These are phyloP conservation scores for Populus pruinosa DNA, from an alignment of 345 rosid species.

Conservation along the genomic window DNA sequence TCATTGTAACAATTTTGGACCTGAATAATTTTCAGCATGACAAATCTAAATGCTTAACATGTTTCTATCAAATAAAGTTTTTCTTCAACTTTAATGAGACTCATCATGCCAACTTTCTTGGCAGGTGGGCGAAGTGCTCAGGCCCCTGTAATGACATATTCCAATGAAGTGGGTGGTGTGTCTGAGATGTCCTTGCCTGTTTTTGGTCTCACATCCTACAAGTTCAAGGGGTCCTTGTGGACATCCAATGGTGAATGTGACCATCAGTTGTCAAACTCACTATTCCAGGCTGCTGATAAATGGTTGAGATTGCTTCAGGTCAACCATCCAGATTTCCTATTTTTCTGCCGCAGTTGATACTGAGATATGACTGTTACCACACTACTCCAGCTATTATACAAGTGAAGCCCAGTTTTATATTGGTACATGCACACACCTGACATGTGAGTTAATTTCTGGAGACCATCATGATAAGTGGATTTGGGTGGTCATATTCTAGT, in stretches of 20 bases:
- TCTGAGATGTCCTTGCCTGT: constrained; percentile 26
- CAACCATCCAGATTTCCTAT: constrained; percentile 29
- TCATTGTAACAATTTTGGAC: not conserved
- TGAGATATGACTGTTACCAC: not conserved
- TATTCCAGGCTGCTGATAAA: constrained; percentile 21
- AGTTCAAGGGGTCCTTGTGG: constrained; percentile 31
- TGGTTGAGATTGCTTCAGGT: constrained; percentile 22
- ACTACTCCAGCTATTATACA: not conserved
- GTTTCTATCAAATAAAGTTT: not conserved
- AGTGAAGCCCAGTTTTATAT: not conserved
- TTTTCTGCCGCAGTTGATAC: constrained; percentile 20
- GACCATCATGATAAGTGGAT: not conserved
- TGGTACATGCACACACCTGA: not conserved
- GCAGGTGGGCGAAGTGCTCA: constrained; percentile 13
- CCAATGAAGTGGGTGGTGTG: constrained; percentile 18
- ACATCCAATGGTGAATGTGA: constrained; percentile 15
- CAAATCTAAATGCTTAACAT: not conserved
- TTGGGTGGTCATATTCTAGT: constrained; percentile 2
- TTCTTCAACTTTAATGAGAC: not conserved
- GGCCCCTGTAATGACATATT: constrained; percentile 12
- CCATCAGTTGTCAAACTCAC: constrained; percentile 12
- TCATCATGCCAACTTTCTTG: not conserved
- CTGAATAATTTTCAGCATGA: not conserved
- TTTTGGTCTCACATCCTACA: constrained; percentile 27
- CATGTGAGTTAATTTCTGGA: not conserved